Percentiles rank a stretch among this genome's conserved stretches.
phyloP scores from a whole-genome alignment of 1,284 basidiomycete genomes.

The Hortiboletus rubellus region DNA sequence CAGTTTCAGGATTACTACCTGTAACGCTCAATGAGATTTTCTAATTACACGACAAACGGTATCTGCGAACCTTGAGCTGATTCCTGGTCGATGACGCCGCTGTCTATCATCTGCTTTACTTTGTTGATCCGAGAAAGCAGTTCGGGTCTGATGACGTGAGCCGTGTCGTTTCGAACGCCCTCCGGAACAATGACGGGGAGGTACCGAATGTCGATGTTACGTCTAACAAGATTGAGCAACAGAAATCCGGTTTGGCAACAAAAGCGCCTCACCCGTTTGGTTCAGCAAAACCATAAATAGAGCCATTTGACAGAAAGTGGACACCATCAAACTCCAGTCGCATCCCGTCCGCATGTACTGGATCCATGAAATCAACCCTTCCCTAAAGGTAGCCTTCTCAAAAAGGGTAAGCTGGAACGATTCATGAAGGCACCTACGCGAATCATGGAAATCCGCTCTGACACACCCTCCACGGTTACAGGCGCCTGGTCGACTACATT shows the following conservation, averaged over 20 bases:
- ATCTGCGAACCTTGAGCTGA: conserved; percentile 19
- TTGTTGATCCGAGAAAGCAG: conserved; percentile 59
- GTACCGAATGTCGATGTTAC: conserved; percentile 62
- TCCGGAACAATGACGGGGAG: conserved; percentile 66
- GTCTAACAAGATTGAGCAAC: conserved; percentile 36
- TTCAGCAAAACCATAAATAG: conserved; percentile 73
- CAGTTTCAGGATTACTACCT: conserved; percentile 22
- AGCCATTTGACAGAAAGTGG: conserved; percentile 75
- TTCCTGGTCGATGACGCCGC: conserved; percentile 59
- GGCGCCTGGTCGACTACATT: conserved; percentile 63
- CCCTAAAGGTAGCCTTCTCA: conserved; percentile 46
- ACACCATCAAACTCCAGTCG: conserved; percentile 75
- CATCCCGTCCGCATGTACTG: conserved; percentile 52
- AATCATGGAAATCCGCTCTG: conserved; percentile 53
- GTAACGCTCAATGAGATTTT: not conserved
- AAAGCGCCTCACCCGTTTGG: conserved; percentile 54
- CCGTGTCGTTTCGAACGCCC: conserved; percentile 57
- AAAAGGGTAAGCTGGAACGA: not conserved
- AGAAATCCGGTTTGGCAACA: not conserved
- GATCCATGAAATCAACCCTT: conserved; percentile 63
- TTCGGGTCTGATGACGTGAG: conserved; percentile 64
- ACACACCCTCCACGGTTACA: conserved; percentile 28
- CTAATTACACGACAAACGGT: not conserved
- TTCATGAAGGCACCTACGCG: conserved; percentile 49
- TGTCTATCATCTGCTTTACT: conserved; percentile 60